Evolutionary conservation across 208 protist genomes (phyloP).

Genomic region (Blastocrithidia nonstop): DNA sequence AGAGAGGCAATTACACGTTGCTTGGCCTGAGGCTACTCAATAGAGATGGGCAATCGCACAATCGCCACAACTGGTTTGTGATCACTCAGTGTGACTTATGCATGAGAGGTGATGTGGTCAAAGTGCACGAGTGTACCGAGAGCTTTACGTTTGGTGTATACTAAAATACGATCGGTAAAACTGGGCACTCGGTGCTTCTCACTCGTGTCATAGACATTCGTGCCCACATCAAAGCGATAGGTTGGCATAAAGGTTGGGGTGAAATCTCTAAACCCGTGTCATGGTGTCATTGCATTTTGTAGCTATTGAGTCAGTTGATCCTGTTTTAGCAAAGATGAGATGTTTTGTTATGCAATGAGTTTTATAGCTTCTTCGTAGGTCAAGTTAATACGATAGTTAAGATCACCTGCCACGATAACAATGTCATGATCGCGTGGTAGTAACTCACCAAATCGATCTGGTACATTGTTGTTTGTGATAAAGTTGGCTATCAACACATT

Average conservation of each 20-base stretch:
- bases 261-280: constrained; percentile 53
- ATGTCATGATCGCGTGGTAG: constrained; percentile 74
- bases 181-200: constrained; percentile 82
- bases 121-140: constrained; percentile 21
- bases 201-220: constrained; percentile 79
- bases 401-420: constrained; percentile 82
- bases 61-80: constrained; percentile 74
- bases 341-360: constrained; percentile 12
- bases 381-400: constrained; percentile 85
- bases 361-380: constrained; percentile 57
- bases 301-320: constrained; percentile 75
- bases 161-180: constrained; percentile 80
- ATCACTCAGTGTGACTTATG: constrained; percentile 52
- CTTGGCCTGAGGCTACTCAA: constrained; percentile 37
- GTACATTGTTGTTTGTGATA: not conserved
- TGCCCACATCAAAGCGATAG: constrained; percentile 85
- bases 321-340: constrained; percentile 35
- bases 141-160: constrained; percentile 29
- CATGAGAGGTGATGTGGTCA: constrained; percentile 20
- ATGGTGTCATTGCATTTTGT: constrained; percentile 49
- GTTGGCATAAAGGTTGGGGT: constrained; percentile 73
- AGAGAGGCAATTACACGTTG: constrained; percentile 31
- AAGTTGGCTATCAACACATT: constrained; percentile 2
- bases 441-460: constrained; percentile 14
- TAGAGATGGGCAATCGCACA: constrained; percentile 35